phyloP scores from a whole-genome alignment of 1,139 yeast genomes.

The Neolecta irregularis region DNA sequence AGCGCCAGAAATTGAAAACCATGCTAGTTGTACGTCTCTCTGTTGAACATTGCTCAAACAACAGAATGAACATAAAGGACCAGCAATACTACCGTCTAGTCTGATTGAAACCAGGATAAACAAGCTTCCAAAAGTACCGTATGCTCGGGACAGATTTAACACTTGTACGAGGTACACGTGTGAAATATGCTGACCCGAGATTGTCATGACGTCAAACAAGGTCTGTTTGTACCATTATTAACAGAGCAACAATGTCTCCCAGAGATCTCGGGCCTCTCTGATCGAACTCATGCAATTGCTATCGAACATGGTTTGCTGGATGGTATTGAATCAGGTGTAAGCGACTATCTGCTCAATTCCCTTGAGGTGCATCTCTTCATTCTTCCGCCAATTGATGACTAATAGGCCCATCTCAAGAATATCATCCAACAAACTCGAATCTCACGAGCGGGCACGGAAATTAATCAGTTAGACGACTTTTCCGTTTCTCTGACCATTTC shows the following conservation, averaged over 20 bases:
- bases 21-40: slow-evolving; percentile 37
- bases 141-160: slow-evolving; percentile 31
- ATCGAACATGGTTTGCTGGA: slow-evolving; percentile 89
- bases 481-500: too few relatives aligned
- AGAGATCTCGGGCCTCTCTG: slow-evolving; percentile 52
- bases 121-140: slow-evolving; percentile 76
- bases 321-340: slow-evolving; percentile 51
- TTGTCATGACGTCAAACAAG: slow-evolving; percentile 81
- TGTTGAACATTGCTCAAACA: background rate
- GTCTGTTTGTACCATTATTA: slow-evolving; percentile 72
- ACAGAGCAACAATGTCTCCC: slow-evolving; percentile 66
- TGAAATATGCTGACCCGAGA: too few relatives aligned
- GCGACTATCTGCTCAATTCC: slow-evolving; percentile 65
- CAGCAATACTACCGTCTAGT: slow-evolving; percentile 59
- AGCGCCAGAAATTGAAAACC: slow-evolving; percentile 67
- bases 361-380: slow-evolving; percentile 49
- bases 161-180: slow-evolving; percentile 13
- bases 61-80: slow-evolving; percentile 32
- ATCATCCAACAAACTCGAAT: too few relatives aligned
- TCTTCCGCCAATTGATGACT: too few relatives aligned
- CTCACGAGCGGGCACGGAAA: too few relatives aligned
- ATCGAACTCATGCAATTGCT: slow-evolving; percentile 66
- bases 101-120: slow-evolving; percentile 73
- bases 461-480: too few relatives aligned
- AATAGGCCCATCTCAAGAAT: too few relatives aligned